These are phyloP conservation scores for Schizochytrium sp. DNA, from an alignment of 108 stramenopile genomes.

Conservation along the genomic window DNA sequence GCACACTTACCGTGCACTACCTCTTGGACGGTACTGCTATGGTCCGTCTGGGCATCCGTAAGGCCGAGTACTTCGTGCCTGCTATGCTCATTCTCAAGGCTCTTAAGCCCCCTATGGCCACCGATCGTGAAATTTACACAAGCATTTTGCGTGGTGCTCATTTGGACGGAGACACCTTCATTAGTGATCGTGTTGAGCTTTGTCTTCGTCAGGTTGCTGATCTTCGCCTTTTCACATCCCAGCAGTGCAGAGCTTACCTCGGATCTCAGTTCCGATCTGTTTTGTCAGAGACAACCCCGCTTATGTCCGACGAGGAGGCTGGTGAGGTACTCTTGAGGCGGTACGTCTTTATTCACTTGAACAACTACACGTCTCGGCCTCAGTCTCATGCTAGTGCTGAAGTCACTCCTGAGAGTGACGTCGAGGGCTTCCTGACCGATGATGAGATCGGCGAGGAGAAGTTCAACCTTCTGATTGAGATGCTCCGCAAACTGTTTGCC, in stretches of 20 bases:
- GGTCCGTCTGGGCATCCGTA: conserved; percentile 86
- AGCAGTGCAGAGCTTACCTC: conserved; percentile 88
- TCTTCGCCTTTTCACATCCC: conserved; percentile 84
- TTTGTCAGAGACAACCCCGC: conserved; percentile 80
- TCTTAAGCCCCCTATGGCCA: conserved; percentile 73
- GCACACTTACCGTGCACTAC: conserved; percentile 95
- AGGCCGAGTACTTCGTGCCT: conserved; percentile 95
- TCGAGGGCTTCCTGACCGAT: not conserved
- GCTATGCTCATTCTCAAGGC: conserved; percentile 89
- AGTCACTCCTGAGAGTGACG: not conserved
- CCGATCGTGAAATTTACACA: conserved; percentile 64
- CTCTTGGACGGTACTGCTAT: conserved; percentile 92
- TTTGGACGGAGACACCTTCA: conserved; percentile 85
- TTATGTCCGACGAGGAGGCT: conserved; percentile 84
- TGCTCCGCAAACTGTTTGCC: conserved; percentile 90
- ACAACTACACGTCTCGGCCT: not conserved
- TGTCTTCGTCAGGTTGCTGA: conserved; percentile 88
- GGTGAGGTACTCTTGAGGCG: conserved; percentile 88
- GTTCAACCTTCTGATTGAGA: conserved; percentile 86
- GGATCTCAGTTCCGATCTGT: conserved; percentile 87
- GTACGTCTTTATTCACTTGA: conserved; percentile 71
- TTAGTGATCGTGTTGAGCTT: conserved; percentile 89
- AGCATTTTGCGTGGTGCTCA: conserved; percentile 50
- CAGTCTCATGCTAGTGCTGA: too few relatives aligned
- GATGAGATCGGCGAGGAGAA: conserved; percentile 88